Evolutionary conservation across 108 stramenopile species (phyloP), one percentile per base, ranked within the genome.

Genomic region (Fragilaria radians): DNA sequence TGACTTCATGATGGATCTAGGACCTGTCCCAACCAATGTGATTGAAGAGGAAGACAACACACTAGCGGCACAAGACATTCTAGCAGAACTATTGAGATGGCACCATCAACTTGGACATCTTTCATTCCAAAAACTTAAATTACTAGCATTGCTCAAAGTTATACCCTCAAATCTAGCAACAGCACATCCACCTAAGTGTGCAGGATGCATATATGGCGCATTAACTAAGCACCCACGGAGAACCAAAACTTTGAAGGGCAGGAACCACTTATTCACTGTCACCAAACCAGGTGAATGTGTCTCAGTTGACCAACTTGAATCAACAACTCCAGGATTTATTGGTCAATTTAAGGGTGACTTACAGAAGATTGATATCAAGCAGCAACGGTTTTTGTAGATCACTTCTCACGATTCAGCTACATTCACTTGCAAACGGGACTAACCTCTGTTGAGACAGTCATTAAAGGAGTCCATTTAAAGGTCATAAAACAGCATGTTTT

Each of bases 91-190:
- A 7, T 14, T 42, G 14, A 7, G 7, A 7, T 42, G 36, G 36
- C 36, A 42, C 36, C 14, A 51, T 19, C 45, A 32, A 1, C 27
- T 72, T 11, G 52, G 52, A 4, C 66, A 73, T 34, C 32, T 67
- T 21, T 24, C 32, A 14, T 67, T 67, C 49, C 24, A 9, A 4
- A 4, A 48, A 17, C 21, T 59, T 22, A 46, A 61, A 49, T 19
- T 48, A 3, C 4, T 52, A 28, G 24, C 26, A 26, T 14, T 7
- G 14, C 36, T 14, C 14, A 7, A 14, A 42, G 14, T 14, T 11
- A 42, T 42, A 7, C 11, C n/a, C n/a, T n/a, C n/a, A n/a, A n/a
- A n/a, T n/a, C n/a, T n/a, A 42, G 14, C 11, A 42, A 7, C 36
- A 11, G 11, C 36, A 14, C 36, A 11, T 14, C 11, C 7, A 42